A percentile compares a stretch with the other conserved stretches of the same genome.
These are phyloP conservation scores for Acacia pycnantha DNA, from an alignment of 331 rosid species.

Conservation along the genomic window DNA sequence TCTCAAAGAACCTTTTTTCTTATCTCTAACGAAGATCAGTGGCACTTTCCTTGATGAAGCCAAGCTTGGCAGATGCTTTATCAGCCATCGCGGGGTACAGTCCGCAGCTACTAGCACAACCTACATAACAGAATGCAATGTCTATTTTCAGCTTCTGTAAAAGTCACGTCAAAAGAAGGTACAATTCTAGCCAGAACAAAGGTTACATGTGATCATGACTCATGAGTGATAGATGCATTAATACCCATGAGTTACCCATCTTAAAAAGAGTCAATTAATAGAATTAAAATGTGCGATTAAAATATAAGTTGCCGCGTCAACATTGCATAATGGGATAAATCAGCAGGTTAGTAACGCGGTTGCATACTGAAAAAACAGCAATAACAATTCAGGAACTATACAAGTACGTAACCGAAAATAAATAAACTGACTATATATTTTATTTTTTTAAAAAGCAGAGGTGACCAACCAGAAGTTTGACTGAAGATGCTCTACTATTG, in stretches of 20 bases:
- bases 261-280: background rate
- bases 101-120: conserved; percentile 72
- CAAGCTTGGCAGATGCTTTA: conserved; percentile 69
- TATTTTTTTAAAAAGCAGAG: background rate
- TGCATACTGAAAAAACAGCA: background rate
- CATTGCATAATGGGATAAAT: background rate
- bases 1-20: conserved; percentile 63
- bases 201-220: background rate
- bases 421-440: background rate
- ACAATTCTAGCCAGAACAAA: background rate
- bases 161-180: background rate
- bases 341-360: background rate
- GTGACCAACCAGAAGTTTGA: conserved; percentile 53
- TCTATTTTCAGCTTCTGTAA: background rate
- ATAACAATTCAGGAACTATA: background rate
- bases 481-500: conserved; percentile 38
- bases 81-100: conserved; percentile 70
- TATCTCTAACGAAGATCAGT: conserved; percentile 59
- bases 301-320: background rate
- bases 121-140: conserved; percentile 37
- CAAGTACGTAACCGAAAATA: background rate
- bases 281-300: background rate
- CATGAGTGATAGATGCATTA: background rate
- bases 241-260: background rate
- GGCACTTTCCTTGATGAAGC: conserved; percentile 77